Base-by-base conservation (phyloP, 2,329 filamentous ascomycete genomes). In the Nothopassalora personata region DNA sequence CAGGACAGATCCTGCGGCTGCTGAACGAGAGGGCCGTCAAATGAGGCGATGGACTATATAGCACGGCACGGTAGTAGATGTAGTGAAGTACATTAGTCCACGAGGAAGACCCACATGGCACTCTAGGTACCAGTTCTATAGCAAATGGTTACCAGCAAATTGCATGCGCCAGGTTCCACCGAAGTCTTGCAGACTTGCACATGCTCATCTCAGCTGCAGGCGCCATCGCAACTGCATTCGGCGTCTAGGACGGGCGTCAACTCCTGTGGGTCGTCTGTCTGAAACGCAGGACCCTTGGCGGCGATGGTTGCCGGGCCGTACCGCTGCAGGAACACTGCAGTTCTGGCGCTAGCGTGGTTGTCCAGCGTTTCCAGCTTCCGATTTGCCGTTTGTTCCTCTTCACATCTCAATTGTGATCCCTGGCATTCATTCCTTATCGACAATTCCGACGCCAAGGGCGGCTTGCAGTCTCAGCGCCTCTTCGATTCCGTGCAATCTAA, bases 371-470 rank as follows among this genome's bases (percentile, higher is more conserved):
- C 46, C 46, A 48, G 7, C 46, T 51, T 48, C 46, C 46, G 28
- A 30, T 30, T 51, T 31, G 49, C 53, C 43, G 43, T 30, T 43
- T 53, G 49, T n/a, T 52, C 49, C 49, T 28, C 46, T 11, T 6
- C 19, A 49, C 3, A 27, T 8, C 3, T 49, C 46, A 31, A 54
- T 52, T 28, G 11, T 30, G 27, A 45, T 45, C 45, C 54, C 58
- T 54, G 50, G 54, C 58, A 60, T 60, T 60, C 58, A 60, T 60
- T 60, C 54, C 58, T 60, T 48, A 48, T 59, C 53, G 51, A 54
- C 33, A 28, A 19, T 34, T 52, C 27, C 53, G 36, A 51, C 47
- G 57, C 57, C 57, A 56, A 56, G 57, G 30, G 33, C 50, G 36
- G 45, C 53, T 43, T 51, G 54, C 58, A 54, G 55, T 57, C 47